Conservation (phyloP, 1,284 basidiomycete species). For the Cryptococcus sp. region DNA sequence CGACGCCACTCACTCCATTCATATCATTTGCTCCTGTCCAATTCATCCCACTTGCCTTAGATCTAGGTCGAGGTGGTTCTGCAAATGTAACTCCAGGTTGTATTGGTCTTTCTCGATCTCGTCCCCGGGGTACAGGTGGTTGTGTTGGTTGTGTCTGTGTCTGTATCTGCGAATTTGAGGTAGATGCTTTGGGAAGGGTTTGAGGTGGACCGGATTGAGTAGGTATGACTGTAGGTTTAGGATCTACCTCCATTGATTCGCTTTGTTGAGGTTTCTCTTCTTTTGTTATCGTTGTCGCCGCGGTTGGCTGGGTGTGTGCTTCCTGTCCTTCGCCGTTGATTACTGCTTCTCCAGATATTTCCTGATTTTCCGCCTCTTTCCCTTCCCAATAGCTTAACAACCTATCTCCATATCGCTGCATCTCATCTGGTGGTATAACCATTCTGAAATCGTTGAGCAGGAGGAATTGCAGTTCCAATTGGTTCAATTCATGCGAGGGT, state of each 20-base stretch:
- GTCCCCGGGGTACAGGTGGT: background rate
- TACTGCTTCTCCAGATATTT: background rate
- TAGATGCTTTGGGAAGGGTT: background rate
- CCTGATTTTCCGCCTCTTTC: slow-evolving; percentile 17
- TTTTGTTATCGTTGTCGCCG: background rate
- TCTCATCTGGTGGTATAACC: slow-evolving; percentile 80
- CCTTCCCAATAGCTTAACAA: slow-evolving; percentile 56
- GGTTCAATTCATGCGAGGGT: slow-evolving; percentile 89
- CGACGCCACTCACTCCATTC: background rate
- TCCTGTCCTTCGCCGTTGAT: background rate
- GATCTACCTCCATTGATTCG: background rate
- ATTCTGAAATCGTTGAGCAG: slow-evolving; percentile 92
- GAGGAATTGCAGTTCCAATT: slow-evolving; percentile 93
- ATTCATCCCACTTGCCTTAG: slow-evolving; percentile 2
- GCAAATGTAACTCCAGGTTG: background rate
- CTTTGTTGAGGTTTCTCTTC: background rate
- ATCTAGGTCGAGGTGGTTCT: background rate
- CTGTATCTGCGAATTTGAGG: too few relatives aligned
- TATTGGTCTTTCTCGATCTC: background rate
- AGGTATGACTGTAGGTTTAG: background rate
- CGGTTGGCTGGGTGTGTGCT: background rate
- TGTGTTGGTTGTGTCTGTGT: too few relatives aligned
- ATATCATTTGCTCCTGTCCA: background rate
- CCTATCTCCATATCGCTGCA: slow-evolving; percentile 92
- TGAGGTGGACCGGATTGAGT: background rate